Evolutionary conservation across 2,329 filamentous ascomycete species (phyloP).

Genomic region (Cladophialophora bantiana): DNA sequence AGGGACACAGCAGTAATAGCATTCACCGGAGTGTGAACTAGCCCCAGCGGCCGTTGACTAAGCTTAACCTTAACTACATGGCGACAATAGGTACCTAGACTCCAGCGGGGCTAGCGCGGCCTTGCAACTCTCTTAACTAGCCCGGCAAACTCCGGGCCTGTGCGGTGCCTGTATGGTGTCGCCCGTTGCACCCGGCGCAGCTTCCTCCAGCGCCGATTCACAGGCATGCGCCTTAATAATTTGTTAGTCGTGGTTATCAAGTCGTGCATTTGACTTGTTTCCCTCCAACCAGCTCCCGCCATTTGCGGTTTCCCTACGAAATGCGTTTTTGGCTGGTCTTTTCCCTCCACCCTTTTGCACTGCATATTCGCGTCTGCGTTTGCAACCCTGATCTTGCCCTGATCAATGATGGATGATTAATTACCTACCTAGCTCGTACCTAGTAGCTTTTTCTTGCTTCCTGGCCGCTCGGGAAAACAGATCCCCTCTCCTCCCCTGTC

Average conservation of each 20-base stretch:
- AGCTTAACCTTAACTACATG: not conserved
- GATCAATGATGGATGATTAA: not conserved
- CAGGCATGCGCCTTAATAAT: constrained; percentile 2
- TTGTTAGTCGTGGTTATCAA: constrained; percentile 14
- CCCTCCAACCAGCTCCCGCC: constrained; percentile 16
- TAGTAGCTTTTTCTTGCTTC: not conserved
- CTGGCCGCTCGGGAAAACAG: not conserved
- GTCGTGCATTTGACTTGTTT: not conserved
- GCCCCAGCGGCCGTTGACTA: not conserved
- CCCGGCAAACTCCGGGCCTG: constrained; percentile 14
- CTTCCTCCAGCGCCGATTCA: no score
- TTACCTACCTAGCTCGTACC: not conserved
- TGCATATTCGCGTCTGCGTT: constrained; percentile 5
- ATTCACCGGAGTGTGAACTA: not conserved
- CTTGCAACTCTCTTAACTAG: not conserved
- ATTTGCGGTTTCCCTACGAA: constrained; percentile 17
- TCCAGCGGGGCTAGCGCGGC: not conserved
- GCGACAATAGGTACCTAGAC: not conserved
- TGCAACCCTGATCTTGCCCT: constrained; percentile 8
- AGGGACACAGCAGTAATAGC: not conserved
- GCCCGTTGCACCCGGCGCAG: no score
- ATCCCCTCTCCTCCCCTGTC: not conserved
- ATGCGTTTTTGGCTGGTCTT: not conserved
- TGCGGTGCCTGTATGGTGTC: no score
- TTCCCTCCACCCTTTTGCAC: not conserved